phyloP scores from a whole-genome alignment of 1,139 yeast genomes.

The Sugiyamaella neomexicana region DNA sequence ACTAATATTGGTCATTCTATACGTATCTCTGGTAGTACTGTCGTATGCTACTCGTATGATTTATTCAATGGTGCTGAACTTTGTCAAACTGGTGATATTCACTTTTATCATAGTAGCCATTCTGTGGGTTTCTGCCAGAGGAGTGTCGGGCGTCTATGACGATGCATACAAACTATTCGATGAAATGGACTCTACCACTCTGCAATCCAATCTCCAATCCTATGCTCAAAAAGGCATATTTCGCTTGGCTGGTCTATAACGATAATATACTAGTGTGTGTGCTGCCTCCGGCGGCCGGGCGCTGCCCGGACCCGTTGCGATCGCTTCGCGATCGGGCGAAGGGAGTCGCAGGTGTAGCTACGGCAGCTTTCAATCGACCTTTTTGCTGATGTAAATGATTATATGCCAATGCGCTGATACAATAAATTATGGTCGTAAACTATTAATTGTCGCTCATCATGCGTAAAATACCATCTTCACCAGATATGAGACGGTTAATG shows the following conservation, averaged over 20 bases:
- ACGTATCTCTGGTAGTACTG: slow-evolving; percentile 35
- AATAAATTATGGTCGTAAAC: too few species aligned
- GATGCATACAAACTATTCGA: slow-evolving; percentile 23
- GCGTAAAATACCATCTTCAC: too few species aligned
- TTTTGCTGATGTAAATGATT: too few species aligned
- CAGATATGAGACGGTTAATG: too few species aligned
- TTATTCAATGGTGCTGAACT: slow-evolving; percentile 30
- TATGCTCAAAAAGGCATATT: slow-evolving; percentile 6
- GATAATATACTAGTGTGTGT: neutral
- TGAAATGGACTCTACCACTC: slow-evolving; percentile 15
- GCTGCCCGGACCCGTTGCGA: neutral
- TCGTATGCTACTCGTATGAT: slow-evolving; percentile 36
- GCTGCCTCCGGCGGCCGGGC: slow-evolving; percentile 1
- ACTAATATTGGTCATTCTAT: slow-evolving; percentile 32
- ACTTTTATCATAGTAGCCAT: slow-evolving; percentile 25
- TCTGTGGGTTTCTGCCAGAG: slow-evolving; percentile 32
- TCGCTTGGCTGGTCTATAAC: slow-evolving; percentile 8
- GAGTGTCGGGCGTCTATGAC: slow-evolving; percentile 28
- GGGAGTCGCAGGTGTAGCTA: too few species aligned
- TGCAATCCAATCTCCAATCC: slow-evolving; percentile 9
- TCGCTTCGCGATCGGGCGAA: too few species aligned
- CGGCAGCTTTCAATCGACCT: too few species aligned
- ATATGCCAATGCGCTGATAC: too few species aligned
- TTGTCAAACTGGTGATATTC: slow-evolving; percentile 27
- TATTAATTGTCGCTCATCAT: too few species aligned